A percentile compares a stretch with the other conserved stretches of the same genome.
Conservation (phyloP, 495 filamentous ascomycete species). For the Pseudotulostoma volvatum region DNA sequence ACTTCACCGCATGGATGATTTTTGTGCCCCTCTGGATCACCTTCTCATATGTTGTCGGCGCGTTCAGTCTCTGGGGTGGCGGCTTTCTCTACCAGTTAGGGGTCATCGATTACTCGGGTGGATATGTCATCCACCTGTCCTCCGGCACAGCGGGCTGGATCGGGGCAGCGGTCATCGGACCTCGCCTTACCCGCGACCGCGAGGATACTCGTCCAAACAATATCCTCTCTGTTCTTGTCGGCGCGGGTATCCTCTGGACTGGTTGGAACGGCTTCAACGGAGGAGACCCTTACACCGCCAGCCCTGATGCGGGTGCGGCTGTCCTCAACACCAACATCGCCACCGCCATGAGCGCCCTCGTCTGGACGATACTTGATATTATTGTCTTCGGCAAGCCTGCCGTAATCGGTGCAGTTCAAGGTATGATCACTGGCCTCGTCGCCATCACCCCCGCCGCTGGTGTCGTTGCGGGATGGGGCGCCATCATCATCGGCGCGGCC, state of each 20-base stretch:
- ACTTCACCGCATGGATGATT: constrained; percentile 39
- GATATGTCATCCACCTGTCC: constrained; percentile 41
- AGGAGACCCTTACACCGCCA: constrained; percentile 38
- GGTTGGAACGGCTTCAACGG: constrained; percentile 46
- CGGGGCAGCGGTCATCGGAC: constrained; percentile 35
- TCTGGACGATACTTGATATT: constrained; percentile 31
- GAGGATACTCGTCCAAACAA: constrained; percentile 37
- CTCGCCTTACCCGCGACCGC: constrained; percentile 31
- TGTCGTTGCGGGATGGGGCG: constrained; percentile 39
- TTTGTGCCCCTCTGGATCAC: constrained; percentile 42
- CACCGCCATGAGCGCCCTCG: constrained; percentile 34
- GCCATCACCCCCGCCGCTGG: constrained; percentile 41
- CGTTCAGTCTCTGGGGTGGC: constrained; percentile 35
- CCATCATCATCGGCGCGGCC: constrained; percentile 32
- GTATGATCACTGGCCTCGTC: constrained; percentile 39
- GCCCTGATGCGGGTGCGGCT: constrained; percentile 38
- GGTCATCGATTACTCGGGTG: constrained; percentile 41
- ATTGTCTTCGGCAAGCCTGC: constrained; percentile 35
- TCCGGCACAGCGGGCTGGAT: constrained; percentile 31
- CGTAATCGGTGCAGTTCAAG: constrained; percentile 35
- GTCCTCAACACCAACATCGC: constrained; percentile 41
- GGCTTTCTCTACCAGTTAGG: constrained; percentile 35
- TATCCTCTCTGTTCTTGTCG: constrained; percentile 31
- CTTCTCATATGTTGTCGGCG: constrained; percentile 16
- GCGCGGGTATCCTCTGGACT: constrained; percentile 40